phyloP scores from a whole-genome alignment of 768 basidiomycete genomes.

The Megacollybia marginata region DNA sequence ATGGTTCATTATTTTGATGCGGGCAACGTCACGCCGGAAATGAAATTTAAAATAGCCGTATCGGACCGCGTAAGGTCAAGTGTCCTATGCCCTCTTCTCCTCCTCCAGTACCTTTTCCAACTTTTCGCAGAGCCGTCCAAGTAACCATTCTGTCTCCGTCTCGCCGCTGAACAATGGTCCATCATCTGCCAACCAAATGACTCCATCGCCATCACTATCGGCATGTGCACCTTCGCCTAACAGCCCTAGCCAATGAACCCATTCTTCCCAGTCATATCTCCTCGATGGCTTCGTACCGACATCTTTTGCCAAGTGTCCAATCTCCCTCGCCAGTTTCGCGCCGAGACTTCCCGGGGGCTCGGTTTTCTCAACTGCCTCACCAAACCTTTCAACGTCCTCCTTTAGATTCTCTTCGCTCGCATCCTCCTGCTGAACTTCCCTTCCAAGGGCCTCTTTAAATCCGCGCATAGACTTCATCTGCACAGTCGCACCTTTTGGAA shows the following conservation, averaged over 20 bases:
- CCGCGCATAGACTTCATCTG: neutral
- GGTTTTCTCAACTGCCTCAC: conserved; percentile 26
- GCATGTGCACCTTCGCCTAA: conserved; percentile 9
- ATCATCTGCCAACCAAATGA: conserved; percentile 31
- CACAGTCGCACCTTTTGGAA: conserved; percentile 15
- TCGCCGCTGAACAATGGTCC: conserved; percentile 30
- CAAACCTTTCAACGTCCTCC: conserved; percentile 20
- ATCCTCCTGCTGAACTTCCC: conserved; percentile 3
- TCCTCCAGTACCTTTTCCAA: conserved; percentile 25
- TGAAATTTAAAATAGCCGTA: too few species aligned
- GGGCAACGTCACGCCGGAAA: too few species aligned
- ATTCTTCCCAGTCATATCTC: conserved; percentile 30
- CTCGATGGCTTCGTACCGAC: conserved; percentile 16
- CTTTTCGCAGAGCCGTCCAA: conserved; percentile 24
- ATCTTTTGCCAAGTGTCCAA: conserved; percentile 23
- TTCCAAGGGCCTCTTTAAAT: neutral
- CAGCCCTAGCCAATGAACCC: conserved; percentile 25
- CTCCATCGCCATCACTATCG: conserved; percentile 9
- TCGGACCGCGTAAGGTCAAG: too few species aligned
- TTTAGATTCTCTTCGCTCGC: conserved; percentile 6
- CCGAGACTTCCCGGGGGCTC: conserved; percentile 20
- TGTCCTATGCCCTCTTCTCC: conserved; percentile 6
- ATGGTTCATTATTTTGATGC: too few species aligned
- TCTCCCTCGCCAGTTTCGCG: conserved; percentile 21
- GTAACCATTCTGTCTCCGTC: conserved; percentile 31